phyloP scores from a whole-genome alignment of 768 basidiomycete genomes.

The Mycena epipterygia region DNA sequence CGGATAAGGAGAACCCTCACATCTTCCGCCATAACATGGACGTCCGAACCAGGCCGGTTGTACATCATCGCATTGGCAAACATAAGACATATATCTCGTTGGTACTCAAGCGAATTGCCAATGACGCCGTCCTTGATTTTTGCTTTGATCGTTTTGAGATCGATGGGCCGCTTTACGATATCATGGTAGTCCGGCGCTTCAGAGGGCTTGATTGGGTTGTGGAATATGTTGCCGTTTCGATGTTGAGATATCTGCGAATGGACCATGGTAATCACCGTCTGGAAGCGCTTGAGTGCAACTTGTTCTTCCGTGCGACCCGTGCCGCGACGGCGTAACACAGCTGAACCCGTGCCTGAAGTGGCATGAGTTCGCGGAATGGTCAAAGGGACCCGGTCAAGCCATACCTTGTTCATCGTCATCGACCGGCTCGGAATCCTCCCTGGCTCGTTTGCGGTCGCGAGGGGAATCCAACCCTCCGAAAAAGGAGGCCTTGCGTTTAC shows the following conservation, averaged over 20 bases:
- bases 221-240: conserved; percentile 91
- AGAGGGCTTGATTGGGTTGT: conserved; percentile 87
- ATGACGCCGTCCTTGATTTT: conserved; percentile 88
- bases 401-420: conserved; percentile 75
- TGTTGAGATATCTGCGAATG: conserved; percentile 88
- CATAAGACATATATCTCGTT: conserved; percentile 92
- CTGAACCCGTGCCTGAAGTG: conserved; percentile 16
- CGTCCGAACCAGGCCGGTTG: conserved; percentile 87
- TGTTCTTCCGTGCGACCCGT: conserved; percentile 60
- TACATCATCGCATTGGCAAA: conserved; percentile 99
- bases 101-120: conserved; percentile 86
- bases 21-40: conserved; percentile 93
- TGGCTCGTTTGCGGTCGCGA: conserved; percentile 67
- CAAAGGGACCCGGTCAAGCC: not conserved
- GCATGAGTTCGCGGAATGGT: conserved; percentile 1
- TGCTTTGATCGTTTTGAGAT: conserved; percentile 93
- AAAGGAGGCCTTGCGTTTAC: conserved; percentile 76
- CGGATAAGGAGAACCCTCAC: conserved; percentile 58
- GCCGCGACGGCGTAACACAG: conserved; percentile 50
- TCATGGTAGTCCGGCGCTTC: conserved; percentile 95
- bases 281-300: conserved; percentile 78
- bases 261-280: conserved; percentile 85
- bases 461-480: conserved; percentile 60
- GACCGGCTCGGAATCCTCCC: conserved; percentile 78
- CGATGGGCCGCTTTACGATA: conserved; percentile 95